Evolutionary conservation across 768 basidiomycete genomes (phyloP).

Genomic region (Hygrocybe punicea): DNA sequence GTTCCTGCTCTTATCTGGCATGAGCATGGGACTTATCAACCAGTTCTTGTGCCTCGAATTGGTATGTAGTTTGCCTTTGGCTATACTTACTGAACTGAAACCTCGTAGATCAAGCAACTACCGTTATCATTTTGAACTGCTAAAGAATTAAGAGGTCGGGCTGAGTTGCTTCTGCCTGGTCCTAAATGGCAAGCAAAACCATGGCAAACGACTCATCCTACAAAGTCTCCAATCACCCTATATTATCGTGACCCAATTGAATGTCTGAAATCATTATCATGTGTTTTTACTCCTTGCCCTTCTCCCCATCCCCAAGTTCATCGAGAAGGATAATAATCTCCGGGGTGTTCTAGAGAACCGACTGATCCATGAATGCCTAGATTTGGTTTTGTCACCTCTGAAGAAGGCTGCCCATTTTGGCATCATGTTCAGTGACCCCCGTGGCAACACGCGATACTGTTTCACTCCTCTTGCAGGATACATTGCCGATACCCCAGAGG

Average conservation of each 20-base stretch:
- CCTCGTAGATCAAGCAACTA: conserved; percentile 13
- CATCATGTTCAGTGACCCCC: conserved; percentile 27
- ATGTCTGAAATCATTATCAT: conserved; percentile 24
- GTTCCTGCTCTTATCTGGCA: conserved; percentile 25
- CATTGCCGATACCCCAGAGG: conserved; percentile 37
- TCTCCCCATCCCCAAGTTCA: conserved; percentile 32
- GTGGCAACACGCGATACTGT: conserved; percentile 21
- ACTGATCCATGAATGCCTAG: conserved; percentile 29
- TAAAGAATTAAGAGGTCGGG: conserved; percentile 16
- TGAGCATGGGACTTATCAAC: conserved; percentile 30
- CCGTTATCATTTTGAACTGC: conserved; percentile 15
- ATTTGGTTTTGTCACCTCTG: conserved; percentile 28
- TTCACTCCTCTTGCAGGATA: conserved; percentile 29
- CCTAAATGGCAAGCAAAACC: conserved; percentile 18
- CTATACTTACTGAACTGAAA: neutral
- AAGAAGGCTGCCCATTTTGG: conserved; percentile 30
- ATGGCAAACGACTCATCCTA: conserved; percentile 7
- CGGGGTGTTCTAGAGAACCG: conserved; percentile 25
- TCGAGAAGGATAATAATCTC: conserved; percentile 19
- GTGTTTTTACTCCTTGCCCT: conserved; percentile 27
- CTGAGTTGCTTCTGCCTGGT: conserved; percentile 18
- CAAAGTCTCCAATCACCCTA: conserved; percentile 15
- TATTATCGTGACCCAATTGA: conserved; percentile 28
- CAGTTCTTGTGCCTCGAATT: conserved; percentile 25
- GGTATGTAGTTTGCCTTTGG: conserved; percentile 14